These are phyloP conservation scores for Euphrasia confusa DNA, from an alignment of 257 asterid species.

Conservation along the genomic window DNA sequence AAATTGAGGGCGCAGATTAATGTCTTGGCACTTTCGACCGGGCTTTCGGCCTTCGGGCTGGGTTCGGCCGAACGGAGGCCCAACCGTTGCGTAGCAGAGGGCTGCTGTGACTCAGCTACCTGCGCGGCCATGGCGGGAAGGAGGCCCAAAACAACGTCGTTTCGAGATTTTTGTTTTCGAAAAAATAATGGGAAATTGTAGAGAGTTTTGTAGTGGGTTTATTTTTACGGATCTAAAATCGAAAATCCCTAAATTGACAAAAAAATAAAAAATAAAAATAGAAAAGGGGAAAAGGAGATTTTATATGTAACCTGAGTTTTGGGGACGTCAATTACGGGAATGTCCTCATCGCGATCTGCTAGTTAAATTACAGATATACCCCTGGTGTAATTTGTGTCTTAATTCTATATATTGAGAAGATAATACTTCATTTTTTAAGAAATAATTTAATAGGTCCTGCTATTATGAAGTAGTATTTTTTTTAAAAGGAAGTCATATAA, in stretches of 20 bases:
- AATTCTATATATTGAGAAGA: too few relatives aligned
- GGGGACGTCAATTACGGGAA: neutral
- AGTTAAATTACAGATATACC: neutral
- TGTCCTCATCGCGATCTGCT: neutral
- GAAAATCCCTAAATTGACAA: constrained; percentile 11
- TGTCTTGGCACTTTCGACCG: constrained; percentile 58
- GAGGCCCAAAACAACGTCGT: constrained; percentile 42
- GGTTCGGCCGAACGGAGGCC: constrained; percentile 21
- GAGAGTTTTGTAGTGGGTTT: constrained; percentile 16
- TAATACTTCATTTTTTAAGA: too few relatives aligned
- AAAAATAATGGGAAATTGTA: constrained; percentile 9
- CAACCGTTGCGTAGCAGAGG: constrained; percentile 35
- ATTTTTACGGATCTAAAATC: constrained; percentile 31
- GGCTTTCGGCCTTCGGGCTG: constrained; percentile 28
- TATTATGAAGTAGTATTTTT: too few relatives aligned
- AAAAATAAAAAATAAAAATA: constrained; percentile 13
- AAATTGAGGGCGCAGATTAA: constrained; percentile 90
- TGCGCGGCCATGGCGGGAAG: constrained; percentile 73
- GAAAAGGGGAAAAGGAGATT: neutral
- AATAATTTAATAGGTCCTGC: too few relatives aligned
- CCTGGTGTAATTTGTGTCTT: neutral
- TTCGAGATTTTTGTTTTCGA: constrained; percentile 11
- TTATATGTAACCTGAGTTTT: neutral
- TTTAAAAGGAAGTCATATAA: too few relatives aligned
- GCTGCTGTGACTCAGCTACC: constrained; percentile 48